These are phyloP conservation scores for Saccharata proteae DNA, from an alignment of 2,329 filamentous ascomycete species.

Conservation along the genomic window DNA sequence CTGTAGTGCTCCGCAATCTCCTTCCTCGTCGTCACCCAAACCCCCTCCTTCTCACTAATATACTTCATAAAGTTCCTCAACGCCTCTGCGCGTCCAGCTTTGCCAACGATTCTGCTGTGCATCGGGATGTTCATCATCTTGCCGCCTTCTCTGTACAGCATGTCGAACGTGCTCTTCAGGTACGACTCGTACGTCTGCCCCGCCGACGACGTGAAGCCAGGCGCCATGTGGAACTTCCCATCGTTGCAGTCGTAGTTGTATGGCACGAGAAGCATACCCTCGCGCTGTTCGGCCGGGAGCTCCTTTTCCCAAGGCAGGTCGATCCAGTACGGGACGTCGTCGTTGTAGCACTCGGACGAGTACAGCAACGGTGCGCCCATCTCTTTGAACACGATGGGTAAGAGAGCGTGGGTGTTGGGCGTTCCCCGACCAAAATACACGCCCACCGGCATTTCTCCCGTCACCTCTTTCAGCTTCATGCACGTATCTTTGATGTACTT, in stretches of 20 bases:
- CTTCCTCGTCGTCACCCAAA: constrained; percentile 33
- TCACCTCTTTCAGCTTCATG: constrained; percentile 21
- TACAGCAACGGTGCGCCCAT: constrained; percentile 16
- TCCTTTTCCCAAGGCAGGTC: constrained; percentile 16
- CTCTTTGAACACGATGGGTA: constrained; percentile 18
- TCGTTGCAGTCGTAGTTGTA: constrained; percentile 31
- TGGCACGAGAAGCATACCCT: constrained; percentile 28
- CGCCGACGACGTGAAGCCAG: constrained; percentile 28
- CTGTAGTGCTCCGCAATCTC: constrained; percentile 32
- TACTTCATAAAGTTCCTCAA: constrained; percentile 30
- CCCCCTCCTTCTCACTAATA: constrained; percentile 25
- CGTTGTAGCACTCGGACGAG: constrained; percentile 19
- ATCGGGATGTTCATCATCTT: constrained; percentile 33
- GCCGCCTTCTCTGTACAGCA: constrained; percentile 29
- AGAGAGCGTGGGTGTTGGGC: constrained; percentile 15
- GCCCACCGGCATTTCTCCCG: constrained; percentile 21
- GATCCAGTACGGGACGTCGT: constrained; percentile 19
- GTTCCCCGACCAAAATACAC: constrained; percentile 25
- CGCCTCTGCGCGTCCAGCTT: constrained; percentile 27
- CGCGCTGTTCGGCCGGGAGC: constrained; percentile 19
- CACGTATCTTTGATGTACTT: constrained; percentile 28
- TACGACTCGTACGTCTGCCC: constrained; percentile 25
- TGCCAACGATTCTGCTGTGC: constrained; percentile 30
- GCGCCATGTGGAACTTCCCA: constrained; percentile 33
- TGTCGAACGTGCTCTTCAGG: constrained; percentile 30